phyloP scores from a whole-genome alignment of 2,329 filamentous ascomycete genomes.

The Cytospora mali region DNA sequence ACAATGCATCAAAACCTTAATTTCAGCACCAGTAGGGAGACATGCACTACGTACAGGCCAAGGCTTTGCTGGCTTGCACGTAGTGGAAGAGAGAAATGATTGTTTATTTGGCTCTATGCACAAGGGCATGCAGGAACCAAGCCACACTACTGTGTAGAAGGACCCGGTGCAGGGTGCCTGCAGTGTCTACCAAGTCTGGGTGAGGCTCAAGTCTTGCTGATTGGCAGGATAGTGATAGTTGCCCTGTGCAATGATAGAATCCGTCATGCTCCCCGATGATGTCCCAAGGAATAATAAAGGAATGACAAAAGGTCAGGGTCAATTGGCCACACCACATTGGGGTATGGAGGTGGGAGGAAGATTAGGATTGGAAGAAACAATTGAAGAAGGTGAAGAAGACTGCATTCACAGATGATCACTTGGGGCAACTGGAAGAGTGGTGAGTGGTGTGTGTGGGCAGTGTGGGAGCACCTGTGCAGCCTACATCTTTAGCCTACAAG shows the following conservation, averaged over 20 bases:
- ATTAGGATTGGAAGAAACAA: slow-evolving; percentile 1
- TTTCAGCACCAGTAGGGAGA: too few relatives aligned
- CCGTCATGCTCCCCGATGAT: background rate
- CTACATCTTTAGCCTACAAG: too few relatives aligned
- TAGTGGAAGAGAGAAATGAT: background rate
- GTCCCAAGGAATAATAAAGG: background rate
- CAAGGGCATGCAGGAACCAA: slow-evolving; percentile 1
- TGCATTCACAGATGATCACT: background rate
- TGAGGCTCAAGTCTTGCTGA: background rate
- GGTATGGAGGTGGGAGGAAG: background rate
- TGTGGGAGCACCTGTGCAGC: background rate
- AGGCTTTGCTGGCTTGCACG: background rate
- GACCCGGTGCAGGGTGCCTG: background rate
- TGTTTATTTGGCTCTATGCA: background rate
- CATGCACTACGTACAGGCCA: background rate
- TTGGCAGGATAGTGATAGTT: background rate
- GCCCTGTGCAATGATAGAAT: background rate
- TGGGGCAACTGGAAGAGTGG: background rate
- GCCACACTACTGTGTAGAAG: background rate
- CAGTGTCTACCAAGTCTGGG: background rate
- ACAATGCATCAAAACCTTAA: too few relatives aligned
- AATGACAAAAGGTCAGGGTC: background rate
- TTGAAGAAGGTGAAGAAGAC: background rate
- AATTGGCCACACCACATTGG: background rate
- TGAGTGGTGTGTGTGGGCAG: background rate